A percentile compares a stretch with the other conserved stretches of the same genome.
Evolutionary conservation across 2,329 filamentous ascomycete genomes (phyloP).

Genomic region (Aspergillus nomiae): DNA sequence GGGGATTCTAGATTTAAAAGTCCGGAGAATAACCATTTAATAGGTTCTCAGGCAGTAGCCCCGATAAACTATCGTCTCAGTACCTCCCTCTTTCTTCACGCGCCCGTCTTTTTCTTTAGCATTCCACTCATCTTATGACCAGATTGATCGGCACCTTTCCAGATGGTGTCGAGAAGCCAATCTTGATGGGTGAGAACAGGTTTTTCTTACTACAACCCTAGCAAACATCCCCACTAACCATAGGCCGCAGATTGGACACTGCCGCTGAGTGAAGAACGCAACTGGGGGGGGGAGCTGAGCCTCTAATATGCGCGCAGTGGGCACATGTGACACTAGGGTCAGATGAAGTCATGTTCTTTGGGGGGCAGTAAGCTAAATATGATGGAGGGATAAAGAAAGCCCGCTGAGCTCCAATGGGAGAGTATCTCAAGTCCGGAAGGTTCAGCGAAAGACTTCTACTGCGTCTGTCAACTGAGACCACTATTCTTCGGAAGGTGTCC

Average conservation of each 20-base stretch:
- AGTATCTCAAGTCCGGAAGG: background rate
- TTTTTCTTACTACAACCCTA: conserved; percentile 1
- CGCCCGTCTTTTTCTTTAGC: background rate
- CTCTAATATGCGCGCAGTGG: background rate
- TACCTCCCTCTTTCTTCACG: background rate
- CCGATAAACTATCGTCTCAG: background rate
- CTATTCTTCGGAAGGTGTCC: background rate
- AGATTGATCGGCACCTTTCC: background rate
- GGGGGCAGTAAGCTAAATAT: background rate
- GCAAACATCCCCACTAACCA: background rate
- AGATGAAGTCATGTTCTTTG: conserved; percentile 9
- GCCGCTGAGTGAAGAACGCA: background rate
- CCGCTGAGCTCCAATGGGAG: background rate
- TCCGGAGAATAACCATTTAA: conserved; percentile 2
- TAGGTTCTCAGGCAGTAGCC: background rate
- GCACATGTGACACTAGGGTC: conserved; percentile 16
- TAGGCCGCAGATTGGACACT: background rate
- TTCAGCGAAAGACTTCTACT: background rate
- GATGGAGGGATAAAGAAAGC: conserved; percentile 3
- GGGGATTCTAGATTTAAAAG: conserved; percentile 1
- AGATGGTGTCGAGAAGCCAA: background rate
- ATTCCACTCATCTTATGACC: background rate
- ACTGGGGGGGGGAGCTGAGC: background rate
- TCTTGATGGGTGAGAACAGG: background rate
- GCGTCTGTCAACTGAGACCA: background rate